Evolutionary conservation across 176 grass and related monocot genomes (phyloP).

Genomic region (Rhynchospora tenuis): DNA sequence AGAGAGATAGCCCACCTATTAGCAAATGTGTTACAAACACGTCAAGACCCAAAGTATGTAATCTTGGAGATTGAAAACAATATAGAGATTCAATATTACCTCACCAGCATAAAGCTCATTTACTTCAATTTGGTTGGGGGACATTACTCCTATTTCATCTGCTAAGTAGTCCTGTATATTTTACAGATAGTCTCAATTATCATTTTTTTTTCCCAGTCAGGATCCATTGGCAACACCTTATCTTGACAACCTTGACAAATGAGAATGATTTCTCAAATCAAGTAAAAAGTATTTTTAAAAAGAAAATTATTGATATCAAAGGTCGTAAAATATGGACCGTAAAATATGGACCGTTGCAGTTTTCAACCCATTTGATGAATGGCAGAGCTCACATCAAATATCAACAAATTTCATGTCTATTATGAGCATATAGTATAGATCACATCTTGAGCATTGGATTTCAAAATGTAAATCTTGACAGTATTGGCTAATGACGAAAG

Average conservation of each 20-base stretch:
- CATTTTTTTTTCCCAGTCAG: not conserved
- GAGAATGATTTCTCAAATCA: too few relatives aligned
- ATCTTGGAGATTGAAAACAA: slow-evolving; percentile 8
- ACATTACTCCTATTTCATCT: slow-evolving; percentile 94
- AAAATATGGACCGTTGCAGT: too few relatives aligned
- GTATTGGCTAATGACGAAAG: not conserved
- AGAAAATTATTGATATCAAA: too few relatives aligned
- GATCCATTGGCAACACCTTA: too few relatives aligned
- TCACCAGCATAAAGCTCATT: slow-evolving; percentile 73
- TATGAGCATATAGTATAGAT: not conserved
- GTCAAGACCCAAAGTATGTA: not conserved
- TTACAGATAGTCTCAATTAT: slow-evolving; percentile 30
- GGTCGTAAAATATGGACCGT: too few relatives aligned
- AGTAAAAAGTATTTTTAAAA: too few relatives aligned
- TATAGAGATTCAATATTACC: slow-evolving; percentile 47
- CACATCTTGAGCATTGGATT: too few relatives aligned
- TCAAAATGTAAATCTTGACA: not conserved
- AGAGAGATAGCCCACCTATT: slow-evolving; percentile 93
- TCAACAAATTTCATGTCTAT: not conserved
- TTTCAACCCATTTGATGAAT: too few relatives aligned
- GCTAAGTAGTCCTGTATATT: slow-evolving; percentile 73
- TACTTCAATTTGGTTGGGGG: slow-evolving; percentile 90
- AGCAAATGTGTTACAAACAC: not conserved
- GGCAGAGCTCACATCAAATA: too few relatives aligned
- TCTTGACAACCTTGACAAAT: too few relatives aligned